Evolutionary conservation across 106 monocot species (phyloP), one percentile per base, ranked within the genome.

Genomic region (Acanthochlamys bracteata): DNA sequence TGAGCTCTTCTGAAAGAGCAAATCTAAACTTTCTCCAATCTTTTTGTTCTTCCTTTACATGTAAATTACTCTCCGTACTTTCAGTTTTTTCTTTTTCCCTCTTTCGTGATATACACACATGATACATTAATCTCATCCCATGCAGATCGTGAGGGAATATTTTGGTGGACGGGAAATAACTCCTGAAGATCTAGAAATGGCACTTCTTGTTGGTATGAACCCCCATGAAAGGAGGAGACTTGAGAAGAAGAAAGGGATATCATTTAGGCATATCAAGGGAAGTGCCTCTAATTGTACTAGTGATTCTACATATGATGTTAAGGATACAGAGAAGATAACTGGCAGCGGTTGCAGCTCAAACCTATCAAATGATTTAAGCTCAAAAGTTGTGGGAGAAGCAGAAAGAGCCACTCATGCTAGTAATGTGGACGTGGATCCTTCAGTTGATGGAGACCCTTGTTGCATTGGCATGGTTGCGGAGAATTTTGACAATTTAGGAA

Each of bases 121-220:
- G n/a, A n/a, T n/a, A n/a, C n/a, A n/a, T n/a, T n/a, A n/a, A n/a
- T n/a, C n/a, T n/a, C n/a, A n/a, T n/a, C n/a, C n/a, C n/a, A n/a
- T n/a, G n/a, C 76, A 96, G 95, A 78, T 74, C 40, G 82, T 96
- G 24, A 91, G 74, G 67, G 0, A 64, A 75, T 96, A 91, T 67
- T 96, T 88, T 78, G 90, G 95, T 33, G 82, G 91, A 68, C 82
- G 84, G 63, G 95, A 90, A 58, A 73, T 88, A 53, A 56, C 76
- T 41, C 56, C 33, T 25, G 72, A 84, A 78, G 91, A 96, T 66
- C 69, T 96, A 7, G 87, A 96, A 81, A 69, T 59, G 59, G 95
- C 91, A 57, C 73, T 96, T 67, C 75, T 91, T 47, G 84, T 88
- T 71, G 95, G 95, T 59, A 88, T 96, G 95, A 96, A 82, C 65